A percentile compares a stretch with the other conserved stretches of the same genome.
Evolutionary conservation across 306 rosid species (phyloP).

Genomic region (Acacia confusa): DNA sequence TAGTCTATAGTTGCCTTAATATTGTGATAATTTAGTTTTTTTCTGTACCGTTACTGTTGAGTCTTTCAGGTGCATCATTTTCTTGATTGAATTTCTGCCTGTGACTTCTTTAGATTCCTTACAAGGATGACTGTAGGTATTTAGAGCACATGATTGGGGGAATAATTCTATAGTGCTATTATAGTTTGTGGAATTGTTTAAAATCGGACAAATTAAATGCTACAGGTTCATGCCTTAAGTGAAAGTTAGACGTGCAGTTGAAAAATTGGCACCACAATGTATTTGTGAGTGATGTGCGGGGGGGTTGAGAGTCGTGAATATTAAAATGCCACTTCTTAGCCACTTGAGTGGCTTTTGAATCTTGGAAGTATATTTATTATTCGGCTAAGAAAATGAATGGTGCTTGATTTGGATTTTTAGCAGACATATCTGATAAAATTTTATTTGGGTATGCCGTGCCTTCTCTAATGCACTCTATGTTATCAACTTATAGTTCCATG

Average conservation of each 20-base stretch:
- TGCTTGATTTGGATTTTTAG: conserved; percentile 3
- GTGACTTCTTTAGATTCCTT: conserved; percentile 22
- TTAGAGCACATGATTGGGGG: neutral
- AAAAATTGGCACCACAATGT: conserved; percentile 4
- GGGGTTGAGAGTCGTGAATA: conserved; percentile 18
- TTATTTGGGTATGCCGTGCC: conserved; percentile 25
- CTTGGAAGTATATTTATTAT: conserved; percentile 17
- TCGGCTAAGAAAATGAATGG: conserved; percentile 26
- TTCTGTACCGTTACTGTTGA: neutral
- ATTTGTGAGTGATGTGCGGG: neutral
- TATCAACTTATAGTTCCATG: conserved; percentile 81
- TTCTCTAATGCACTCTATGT: conserved; percentile 29
- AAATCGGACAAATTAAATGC: conserved; percentile 23
- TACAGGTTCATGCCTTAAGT: neutral
- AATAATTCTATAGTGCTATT: conserved; percentile 4
- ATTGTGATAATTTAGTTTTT: neutral
- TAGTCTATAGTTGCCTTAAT: conserved; percentile 9
- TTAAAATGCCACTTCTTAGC: conserved; percentile 19
- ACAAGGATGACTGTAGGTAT: neutral
- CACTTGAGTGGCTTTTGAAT: conserved; percentile 11
- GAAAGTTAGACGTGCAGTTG: neutral
- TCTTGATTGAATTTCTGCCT: conserved; percentile 2
- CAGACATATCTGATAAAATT: conserved; percentile 14
- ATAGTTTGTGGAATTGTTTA: conserved; percentile 3
- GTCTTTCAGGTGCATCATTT: neutral